phyloP scores from a whole-genome alignment of 179 eudicot genomes.

The Camellia oleifera region DNA sequence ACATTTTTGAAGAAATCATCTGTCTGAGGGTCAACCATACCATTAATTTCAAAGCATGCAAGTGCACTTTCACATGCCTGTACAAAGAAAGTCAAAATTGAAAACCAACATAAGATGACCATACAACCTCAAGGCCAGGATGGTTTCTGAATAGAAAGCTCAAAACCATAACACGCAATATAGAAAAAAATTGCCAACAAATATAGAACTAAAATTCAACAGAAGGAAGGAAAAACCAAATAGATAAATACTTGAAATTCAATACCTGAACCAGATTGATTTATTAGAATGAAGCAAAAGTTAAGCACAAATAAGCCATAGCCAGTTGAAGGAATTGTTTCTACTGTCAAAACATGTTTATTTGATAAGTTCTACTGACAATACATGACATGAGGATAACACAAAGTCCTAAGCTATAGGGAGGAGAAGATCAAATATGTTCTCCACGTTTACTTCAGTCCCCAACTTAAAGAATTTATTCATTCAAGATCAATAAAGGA shows the following conservation, averaged over 20 bases:
- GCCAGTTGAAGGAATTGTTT: neutral
- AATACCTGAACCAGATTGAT: neutral
- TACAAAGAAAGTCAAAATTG: neutral
- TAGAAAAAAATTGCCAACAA: neutral
- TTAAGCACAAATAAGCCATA: neutral
- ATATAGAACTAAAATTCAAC: neutral
- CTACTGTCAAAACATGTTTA: neutral
- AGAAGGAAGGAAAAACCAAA: neutral
- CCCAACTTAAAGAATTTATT: neutral
- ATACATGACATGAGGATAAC: neutral
- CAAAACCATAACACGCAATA: neutral
- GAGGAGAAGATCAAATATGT: slow-evolving; percentile 8
- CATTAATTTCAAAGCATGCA: slow-evolving; percentile 24
- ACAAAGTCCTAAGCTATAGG: neutral
- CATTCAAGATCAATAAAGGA: neutral
- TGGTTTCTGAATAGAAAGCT: neutral
- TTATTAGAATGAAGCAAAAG: neutral
- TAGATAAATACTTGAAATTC: neutral
- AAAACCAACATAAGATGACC: neutral
- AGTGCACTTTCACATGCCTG: slow-evolving; percentile 76
- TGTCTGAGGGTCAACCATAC: slow-evolving; percentile 10
- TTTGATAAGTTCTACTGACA: neutral
- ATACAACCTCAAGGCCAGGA: neutral
- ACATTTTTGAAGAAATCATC: slow-evolving; percentile 20
- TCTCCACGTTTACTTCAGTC: neutral